Evolutionary conservation across 495 filamentous ascomycete genomes (phyloP).

Genomic region (Lasiosphaeriaceae sp.): DNA sequence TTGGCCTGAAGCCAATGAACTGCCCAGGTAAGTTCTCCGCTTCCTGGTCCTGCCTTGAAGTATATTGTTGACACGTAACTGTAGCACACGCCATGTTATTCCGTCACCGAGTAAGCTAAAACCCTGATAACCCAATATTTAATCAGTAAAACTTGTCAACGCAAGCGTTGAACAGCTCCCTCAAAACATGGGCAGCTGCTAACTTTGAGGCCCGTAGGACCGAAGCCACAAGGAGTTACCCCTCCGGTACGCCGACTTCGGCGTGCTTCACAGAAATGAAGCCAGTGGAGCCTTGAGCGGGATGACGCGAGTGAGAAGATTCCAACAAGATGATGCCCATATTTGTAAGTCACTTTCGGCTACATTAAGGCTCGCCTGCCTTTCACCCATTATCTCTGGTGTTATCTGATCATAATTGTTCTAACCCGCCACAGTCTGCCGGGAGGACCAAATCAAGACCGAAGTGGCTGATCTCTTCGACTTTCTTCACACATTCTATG

Average conservation of each 20-base stretch:
- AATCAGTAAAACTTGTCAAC: too few species aligned
- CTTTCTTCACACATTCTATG: constrained; percentile 79
- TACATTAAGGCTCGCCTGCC: too few species aligned
- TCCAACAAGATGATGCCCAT: constrained; percentile 94
- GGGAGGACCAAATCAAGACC: constrained; percentile 58
- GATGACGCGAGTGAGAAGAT: constrained; percentile 84
- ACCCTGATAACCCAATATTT: background rate
- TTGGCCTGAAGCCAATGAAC: constrained; percentile 95
- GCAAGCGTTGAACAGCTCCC: too few species aligned
- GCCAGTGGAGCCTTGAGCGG: constrained; percentile 88
- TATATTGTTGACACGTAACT: background rate
- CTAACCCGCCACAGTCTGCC: constrained; percentile 18
- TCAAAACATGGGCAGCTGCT: background rate
- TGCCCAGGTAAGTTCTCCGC: constrained; percentile 77
- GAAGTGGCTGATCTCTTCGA: constrained; percentile 89
- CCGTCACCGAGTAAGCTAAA: constrained; percentile 25
- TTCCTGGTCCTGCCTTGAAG: constrained; percentile 61
- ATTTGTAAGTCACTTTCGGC: constrained; percentile 57
- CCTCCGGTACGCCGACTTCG: constrained; percentile 89
- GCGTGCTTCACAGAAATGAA: constrained; percentile 91
- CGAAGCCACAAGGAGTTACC: constrained; percentile 85
- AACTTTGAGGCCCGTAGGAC: constrained; percentile 36
- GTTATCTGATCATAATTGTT: too few species aligned
- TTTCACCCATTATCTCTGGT: too few species aligned
- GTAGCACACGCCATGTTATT: constrained; percentile 33